Evolutionary conservation across 2,329 filamentous ascomycete genomes (phyloP).

Genomic region (Ophiostoma himal-ulmi): DNA sequence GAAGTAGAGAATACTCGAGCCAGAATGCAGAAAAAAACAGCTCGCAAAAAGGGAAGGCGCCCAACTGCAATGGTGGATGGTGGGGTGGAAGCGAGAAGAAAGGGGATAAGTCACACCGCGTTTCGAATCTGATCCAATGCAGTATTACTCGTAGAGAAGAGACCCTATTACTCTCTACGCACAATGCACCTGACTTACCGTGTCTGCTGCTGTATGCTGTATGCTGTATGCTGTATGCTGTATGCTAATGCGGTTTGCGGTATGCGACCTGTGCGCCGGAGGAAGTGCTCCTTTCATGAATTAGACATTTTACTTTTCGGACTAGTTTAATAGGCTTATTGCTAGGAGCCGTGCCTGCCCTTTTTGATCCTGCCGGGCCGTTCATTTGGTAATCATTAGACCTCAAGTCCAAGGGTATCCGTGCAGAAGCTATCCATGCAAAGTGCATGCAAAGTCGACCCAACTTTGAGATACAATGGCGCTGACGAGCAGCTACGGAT

Average conservation of each 20-base stretch:
- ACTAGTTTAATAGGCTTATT: not conserved
- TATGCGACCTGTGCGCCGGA: not conserved
- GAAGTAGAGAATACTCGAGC: too few species aligned
- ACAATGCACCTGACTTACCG: not conserved
- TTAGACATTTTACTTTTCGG: not conserved
- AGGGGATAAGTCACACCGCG: not conserved
- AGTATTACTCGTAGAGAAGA: not conserved
- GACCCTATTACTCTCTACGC: not conserved
- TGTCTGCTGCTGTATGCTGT: not conserved
- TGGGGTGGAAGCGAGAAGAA: not conserved
- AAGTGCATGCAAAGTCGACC: not conserved
- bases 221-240: too few species aligned
- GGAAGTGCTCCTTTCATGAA: constrained; percentile 1
- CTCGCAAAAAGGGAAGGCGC: not conserved
- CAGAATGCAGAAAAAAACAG: too few species aligned
- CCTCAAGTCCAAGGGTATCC: not conserved
- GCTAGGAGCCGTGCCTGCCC: not conserved
- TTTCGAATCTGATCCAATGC: not conserved
- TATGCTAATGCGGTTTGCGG: too few species aligned
- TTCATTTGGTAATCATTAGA: not conserved
- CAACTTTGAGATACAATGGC: not conserved
- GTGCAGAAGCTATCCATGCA: not conserved
- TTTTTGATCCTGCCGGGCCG: not conserved
- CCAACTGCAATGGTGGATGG: not conserved
- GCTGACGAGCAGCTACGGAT: too few species aligned